phyloP scores from a whole-genome alignment of 2,329 filamentous ascomycete genomes.

The Sporothrix curviconia region DNA sequence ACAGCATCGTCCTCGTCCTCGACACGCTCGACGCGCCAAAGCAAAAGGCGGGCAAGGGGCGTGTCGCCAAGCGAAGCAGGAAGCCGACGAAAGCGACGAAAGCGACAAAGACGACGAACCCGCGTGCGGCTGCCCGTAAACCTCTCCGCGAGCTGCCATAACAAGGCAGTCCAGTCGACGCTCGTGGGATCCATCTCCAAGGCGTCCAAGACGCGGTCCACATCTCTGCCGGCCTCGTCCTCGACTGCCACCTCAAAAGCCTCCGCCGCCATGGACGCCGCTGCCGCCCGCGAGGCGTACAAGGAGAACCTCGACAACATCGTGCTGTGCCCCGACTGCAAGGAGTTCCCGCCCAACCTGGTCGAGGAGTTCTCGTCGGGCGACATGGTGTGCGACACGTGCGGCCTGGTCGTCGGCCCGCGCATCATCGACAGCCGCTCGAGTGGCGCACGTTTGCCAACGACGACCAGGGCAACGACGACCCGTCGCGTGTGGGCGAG shows the following conservation, averaged over 20 bases:
- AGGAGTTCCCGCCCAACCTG: conserved; percentile 83
- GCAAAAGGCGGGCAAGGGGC: conserved; percentile 15
- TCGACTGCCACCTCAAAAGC: not conserved
- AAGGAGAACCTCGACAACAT: conserved; percentile 79
- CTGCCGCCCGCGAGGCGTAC: conserved; percentile 38
- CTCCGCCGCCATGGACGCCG: conserved; percentile 12
- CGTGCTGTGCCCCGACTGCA: conserved; percentile 84
- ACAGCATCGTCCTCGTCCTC: conserved; percentile 5
- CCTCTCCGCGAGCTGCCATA: conserved; percentile 20
- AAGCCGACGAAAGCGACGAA: not conserved
- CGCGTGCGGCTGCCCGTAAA: conserved; percentile 11
- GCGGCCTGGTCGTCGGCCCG: conserved; percentile 83
- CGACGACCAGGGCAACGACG: conserved; percentile 92
- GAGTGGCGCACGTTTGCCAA: conserved; percentile 99
- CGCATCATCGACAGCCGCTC: conserved; percentile 88
- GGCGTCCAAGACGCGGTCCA: not conserved
- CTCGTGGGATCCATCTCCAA: conserved; percentile 1
- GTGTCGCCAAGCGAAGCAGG: conserved; percentile 21
- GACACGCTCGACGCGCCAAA: conserved; percentile 12
- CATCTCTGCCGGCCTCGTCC: not conserved
- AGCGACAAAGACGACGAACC: not conserved
- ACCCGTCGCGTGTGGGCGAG: conserved; percentile 96
- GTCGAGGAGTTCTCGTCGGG: conserved; percentile 88
- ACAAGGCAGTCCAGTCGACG: conserved; percentile 6
- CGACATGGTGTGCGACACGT: conserved; percentile 88